These are phyloP conservation scores for Lipomyces japonicus DNA, from an alignment of 805 yeast genomes.

Conservation along the genomic window DNA sequence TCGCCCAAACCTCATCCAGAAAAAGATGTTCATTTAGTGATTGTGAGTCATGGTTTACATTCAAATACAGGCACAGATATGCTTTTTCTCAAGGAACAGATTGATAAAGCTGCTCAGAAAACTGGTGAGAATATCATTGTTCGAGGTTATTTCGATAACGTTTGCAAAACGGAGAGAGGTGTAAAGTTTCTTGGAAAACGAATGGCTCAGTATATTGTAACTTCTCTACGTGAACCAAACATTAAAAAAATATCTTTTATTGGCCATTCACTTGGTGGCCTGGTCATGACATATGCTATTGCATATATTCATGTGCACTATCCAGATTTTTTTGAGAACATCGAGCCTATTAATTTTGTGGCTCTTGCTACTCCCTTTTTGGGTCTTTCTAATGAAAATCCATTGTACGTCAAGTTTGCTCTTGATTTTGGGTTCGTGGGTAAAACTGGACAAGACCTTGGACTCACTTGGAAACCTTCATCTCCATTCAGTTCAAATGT, in stretches of 20 bases:
- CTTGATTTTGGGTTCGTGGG: conserved; percentile 89
- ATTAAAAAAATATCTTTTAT: conserved; percentile 67
- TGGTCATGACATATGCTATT: conserved; percentile 84
- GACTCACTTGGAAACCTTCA: conserved; percentile 48
- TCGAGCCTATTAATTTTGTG: conserved; percentile 73
- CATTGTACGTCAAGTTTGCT: conserved; percentile 77
- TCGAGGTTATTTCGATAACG: conserved; percentile 78
- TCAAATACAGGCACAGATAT: conserved; percentile 88
- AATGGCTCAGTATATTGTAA: conserved; percentile 64
- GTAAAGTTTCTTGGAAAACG: conserved; percentile 77
- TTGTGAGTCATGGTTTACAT: conserved; percentile 88
- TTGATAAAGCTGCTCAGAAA: conserved; percentile 49
- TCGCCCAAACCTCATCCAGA: conserved; percentile 51
- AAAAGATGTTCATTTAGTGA: conserved; percentile 73
- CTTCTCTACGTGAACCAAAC: conserved; percentile 35
- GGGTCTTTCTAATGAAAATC: conserved; percentile 85
- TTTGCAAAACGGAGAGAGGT: conserved; percentile 85
- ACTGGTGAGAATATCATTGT: conserved; percentile 66
- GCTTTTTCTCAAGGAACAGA: conserved; percentile 77
- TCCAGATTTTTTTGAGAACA: conserved; percentile 64
- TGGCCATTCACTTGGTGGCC: conserved; percentile 93
- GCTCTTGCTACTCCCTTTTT: conserved; percentile 83
- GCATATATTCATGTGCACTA: conserved; percentile 62
- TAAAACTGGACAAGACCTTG: conserved; percentile 85
- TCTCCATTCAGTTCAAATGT: conserved; percentile 20